Base-by-base conservation (phyloP, 1,284 basidiomycete genomes). In the Trametes polyzona region DNA sequence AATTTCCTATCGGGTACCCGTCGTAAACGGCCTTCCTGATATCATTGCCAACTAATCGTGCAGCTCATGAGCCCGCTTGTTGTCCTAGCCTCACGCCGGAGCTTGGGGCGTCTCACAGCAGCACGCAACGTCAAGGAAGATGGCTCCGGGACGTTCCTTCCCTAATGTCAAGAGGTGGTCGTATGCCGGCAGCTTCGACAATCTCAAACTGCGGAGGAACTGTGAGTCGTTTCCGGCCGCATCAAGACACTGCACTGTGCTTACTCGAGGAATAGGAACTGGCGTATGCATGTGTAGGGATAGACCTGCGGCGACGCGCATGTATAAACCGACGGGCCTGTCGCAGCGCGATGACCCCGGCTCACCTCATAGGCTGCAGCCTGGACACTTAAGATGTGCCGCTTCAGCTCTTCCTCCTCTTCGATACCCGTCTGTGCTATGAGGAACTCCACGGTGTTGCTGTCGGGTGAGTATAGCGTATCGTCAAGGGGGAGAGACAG, bases 361-460 rank as follows among this genome's bases (percentile, higher is more conserved):
- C 68, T 32, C 47, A 76, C 81, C 46, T 69, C 63, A 52, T 78
- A 80, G n/a, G 80, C 82, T 50, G 76, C 74, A 21, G 56, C 61
- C 58, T 80, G 80, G n/a, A 80, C 70, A 1, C 52, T 49, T 7
- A 81, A 43, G 30, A 83, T 76, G 62, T 84, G 82, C 46, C 70
- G 52, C 65, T 73, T 82, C 50, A 82, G 66, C 47, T 70, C 71
- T 3, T 74, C 70, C 1, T 74, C 70, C 52, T 76, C 70, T 4
- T 71, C 51, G 21, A 81, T 80, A 0, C 74, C 73, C 16, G 78
- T 80, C 52, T 74, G 71, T 5, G 53, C 24, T 64, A 74, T 76
- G 66, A 78, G 71, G 55, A 81, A 79, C 2, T 62, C 67, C 11
- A 70, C 43, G 42, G 76, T 74, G 3, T 71, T 66, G 26, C 58